phyloP scores from a whole-genome alignment of 306 rosid genomes.

The Abrus pulchellus region DNA sequence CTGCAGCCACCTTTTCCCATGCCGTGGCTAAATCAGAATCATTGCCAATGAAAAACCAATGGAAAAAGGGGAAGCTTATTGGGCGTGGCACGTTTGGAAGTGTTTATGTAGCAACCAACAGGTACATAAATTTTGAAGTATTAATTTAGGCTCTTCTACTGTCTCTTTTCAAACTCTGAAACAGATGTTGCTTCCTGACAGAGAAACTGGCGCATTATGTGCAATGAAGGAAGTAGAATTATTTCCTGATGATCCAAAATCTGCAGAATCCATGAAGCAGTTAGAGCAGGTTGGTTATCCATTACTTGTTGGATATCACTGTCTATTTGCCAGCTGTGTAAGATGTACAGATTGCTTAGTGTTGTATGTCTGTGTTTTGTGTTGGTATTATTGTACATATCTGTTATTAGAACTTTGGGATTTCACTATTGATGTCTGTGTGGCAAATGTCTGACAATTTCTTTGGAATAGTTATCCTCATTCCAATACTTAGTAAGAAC shows the following conservation, averaged over 20 bases:
- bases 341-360: background rate
- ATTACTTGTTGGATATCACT: slow-evolving; percentile 3
- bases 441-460: slow-evolving; percentile 9
- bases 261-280: slow-evolving; percentile 85
- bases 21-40: slow-evolving; percentile 58
- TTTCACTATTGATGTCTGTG: slow-evolving; percentile 6
- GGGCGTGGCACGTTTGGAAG: slow-evolving; percentile 97
- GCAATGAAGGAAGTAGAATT: slow-evolving; percentile 95
- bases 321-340: background rate
- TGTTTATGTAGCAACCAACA: slow-evolving; percentile 86
- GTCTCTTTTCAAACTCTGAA: slow-evolving; percentile 36
- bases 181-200: slow-evolving; percentile 29
- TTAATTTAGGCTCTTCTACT: slow-evolving; percentile 29
- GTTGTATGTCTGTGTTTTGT: slow-evolving; percentile 1
- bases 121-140: slow-evolving; percentile 55
- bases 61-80: slow-evolving; percentile 93
- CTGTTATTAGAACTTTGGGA: background rate
- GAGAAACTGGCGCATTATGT: slow-evolving; percentile 92
- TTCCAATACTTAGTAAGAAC: slow-evolving; percentile 6
- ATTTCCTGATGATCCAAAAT: slow-evolving; percentile 85
- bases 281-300: slow-evolving; percentile 76
- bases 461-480: background rate
- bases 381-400: background rate
- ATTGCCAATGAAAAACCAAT: slow-evolving; percentile 69
- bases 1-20: slow-evolving; percentile 41